Evolutionary conservation across 257 asterid species (phyloP).

Genomic region (Phtheirospermum japonicum): DNA sequence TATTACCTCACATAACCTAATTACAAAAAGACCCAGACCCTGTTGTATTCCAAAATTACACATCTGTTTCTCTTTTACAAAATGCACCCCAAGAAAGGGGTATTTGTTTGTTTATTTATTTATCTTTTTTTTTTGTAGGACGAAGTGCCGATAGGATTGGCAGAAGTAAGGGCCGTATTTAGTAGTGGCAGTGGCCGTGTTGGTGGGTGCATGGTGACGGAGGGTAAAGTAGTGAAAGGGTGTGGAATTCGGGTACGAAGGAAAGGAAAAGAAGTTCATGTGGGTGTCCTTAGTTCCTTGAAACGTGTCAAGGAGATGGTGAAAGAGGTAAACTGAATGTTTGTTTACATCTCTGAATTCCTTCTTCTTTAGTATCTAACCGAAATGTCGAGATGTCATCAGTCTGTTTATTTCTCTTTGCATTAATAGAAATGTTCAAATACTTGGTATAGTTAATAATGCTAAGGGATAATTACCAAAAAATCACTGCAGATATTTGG

Average conservation of each 20-base stretch:
- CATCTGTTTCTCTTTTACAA: not conserved
- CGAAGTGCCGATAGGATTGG: slow-evolving; percentile 81
- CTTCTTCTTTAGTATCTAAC: too few species aligned
- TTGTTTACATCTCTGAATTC: too few species aligned
- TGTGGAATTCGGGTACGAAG: slow-evolving; percentile 84
- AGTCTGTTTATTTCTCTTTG: too few species aligned
- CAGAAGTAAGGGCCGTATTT: slow-evolving; percentile 90
- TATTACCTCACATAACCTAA: not conserved
- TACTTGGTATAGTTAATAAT: too few species aligned
- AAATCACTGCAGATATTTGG: not conserved
- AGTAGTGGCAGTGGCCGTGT: slow-evolving; percentile 97
- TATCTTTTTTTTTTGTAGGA: slow-evolving; percentile 47
- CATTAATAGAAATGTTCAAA: too few species aligned
- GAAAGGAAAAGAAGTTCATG: slow-evolving; percentile 70
- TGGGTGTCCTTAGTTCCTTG: slow-evolving; percentile 73
- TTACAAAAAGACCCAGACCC: not conserved
- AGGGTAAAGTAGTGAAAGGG: slow-evolving; percentile 82
- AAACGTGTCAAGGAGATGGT: slow-evolving; percentile 89
- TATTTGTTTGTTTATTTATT: not conserved
- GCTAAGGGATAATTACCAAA: not conserved
- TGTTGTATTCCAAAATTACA: not conserved
- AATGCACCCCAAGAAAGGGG: not conserved
- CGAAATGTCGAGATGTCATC: too few species aligned
- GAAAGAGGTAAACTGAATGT: slow-evolving; percentile 76
- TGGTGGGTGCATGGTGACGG: slow-evolving; percentile 96